Percentiles rank a stretch among this genome's conserved stretches.
Evolutionary conservation across 257 asterid genomes (phyloP).

Genomic region (Paulownia fortunei): DNA sequence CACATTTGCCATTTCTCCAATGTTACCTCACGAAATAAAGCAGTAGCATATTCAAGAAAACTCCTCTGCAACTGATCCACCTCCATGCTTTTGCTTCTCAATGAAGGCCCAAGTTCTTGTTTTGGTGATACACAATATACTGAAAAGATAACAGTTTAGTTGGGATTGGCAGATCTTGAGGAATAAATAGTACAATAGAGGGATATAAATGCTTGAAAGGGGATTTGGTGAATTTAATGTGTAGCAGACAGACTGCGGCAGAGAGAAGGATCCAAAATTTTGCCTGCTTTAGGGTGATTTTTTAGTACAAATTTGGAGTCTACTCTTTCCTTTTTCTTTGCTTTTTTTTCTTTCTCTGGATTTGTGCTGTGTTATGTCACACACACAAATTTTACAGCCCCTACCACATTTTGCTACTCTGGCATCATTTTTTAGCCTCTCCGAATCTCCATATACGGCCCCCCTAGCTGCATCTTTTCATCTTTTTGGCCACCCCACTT

Average conservation of each 20-base stretch:
- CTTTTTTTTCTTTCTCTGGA: conserved; percentile 26
- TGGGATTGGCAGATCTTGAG: conserved; percentile 42
- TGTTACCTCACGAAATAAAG: conserved; percentile 70
- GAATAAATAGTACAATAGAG: conserved; percentile 20
- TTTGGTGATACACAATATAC: neutral
- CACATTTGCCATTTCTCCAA: neutral
- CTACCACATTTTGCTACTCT: conserved; percentile 28
- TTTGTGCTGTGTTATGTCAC: conserved; percentile 30
- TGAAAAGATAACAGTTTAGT: conserved; percentile 28
- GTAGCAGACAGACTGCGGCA: conserved; percentile 15
- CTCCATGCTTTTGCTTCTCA: conserved; percentile 50
- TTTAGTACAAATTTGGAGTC: conserved; percentile 26
- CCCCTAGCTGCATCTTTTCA: conserved; percentile 36
- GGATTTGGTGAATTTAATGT: conserved; percentile 42
- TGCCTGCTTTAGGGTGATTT: conserved; percentile 33
- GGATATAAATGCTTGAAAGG: conserved; percentile 44
- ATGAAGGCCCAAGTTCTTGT: neutral
- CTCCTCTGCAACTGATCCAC: conserved; percentile 71
- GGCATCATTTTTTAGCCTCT: conserved; percentile 32
- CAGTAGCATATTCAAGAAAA: conserved; percentile 55
- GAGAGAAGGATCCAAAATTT: conserved; percentile 33
- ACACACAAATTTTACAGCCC: conserved; percentile 27
- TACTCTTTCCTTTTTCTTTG: neutral
- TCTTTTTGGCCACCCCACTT: conserved; percentile 33
- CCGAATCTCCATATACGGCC: conserved; percentile 32